Base-by-base conservation (phyloP, 2,329 filamentous ascomycete species). In the Calonectria henricotiae region DNA sequence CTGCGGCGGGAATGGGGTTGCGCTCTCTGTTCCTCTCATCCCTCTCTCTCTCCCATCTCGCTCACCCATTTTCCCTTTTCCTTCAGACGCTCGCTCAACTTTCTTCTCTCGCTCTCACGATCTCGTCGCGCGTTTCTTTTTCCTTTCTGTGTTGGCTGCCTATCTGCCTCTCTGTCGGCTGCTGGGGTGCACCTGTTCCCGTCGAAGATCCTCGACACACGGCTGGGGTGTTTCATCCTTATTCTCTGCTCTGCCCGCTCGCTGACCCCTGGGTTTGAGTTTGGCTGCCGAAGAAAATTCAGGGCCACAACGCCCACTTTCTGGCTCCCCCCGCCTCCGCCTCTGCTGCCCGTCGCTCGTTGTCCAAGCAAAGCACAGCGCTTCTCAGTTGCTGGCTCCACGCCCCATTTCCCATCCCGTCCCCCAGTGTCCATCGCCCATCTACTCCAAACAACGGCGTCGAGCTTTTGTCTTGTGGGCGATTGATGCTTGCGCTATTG, bases 391-490 rank as follows among this genome's bases (percentile, higher is more conserved):
- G 62, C 66, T 69, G 73, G 71, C 63, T 77, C 71, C 71, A 74
- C 76, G 76, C 64, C 72, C 69, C 70, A 68, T 67, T 37, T 62
- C 60, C 66, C 41, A 47, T 71, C 70, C 32, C 67, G 65, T 69
- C 65, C 63, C 63, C 25, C 55, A 71, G 67, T 63, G 35, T 23
- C 73, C 71, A 68, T 68, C 67, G 64, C 68, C 71, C 71, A 70
- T 78, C 73, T 75, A 78, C 49, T 67, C 61, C 71, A 78, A 75
- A 78, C 75, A 74, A 67, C 72, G 71, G 73, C 71, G 72, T 65
- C 74, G 67, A 65, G 66, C 71, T 68, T 68, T 65, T 70, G 39
- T 23, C 60, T 37, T 67, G 62, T 70, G 71, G 71, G 54, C 61
- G 23, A 63, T 76, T 62, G 68, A 77, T 77, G 75, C 70, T 68